A percentile compares a stretch with the other conserved stretches of the same genome.
Conservation (phyloP, 2,329 filamentous ascomycete genomes). For the Xylaria sp. region DNA sequence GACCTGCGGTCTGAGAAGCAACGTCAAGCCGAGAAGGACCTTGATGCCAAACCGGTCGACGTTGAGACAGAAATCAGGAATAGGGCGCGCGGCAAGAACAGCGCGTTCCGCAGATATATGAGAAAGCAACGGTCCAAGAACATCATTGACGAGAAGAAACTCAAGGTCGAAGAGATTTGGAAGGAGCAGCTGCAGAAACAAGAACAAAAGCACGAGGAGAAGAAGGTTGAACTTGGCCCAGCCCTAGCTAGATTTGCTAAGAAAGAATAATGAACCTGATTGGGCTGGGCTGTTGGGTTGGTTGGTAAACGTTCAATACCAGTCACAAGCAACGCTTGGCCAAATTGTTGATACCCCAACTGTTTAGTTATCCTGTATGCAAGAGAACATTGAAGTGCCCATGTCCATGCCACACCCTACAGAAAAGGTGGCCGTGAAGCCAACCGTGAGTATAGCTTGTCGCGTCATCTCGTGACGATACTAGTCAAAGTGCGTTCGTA, state of each 20-base stretch:
- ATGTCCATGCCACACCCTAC: no score
- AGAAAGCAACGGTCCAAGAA: slow-evolving; percentile 92
- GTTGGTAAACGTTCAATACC: neutral
- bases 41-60: slow-evolving; percentile 68
- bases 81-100: slow-evolving; percentile 85
- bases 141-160: slow-evolving; percentile 91
- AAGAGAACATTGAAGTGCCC: no score
- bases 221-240: slow-evolving; percentile 77
- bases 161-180: slow-evolving; percentile 83
- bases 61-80: slow-evolving; percentile 69
- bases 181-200: slow-evolving; percentile 70
- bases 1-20: slow-evolving; percentile 81
- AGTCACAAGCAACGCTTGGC: neutral
- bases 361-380: no score
- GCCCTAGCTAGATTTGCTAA: slow-evolving; percentile 83
- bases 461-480: no score
- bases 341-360: neutral
- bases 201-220: slow-evolving; percentile 63
- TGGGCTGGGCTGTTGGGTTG: neutral
- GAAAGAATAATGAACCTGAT: slow-evolving; percentile 54
- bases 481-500: no score
- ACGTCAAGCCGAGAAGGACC: slow-evolving; percentile 73
- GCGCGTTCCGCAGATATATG: slow-evolving; percentile 82
- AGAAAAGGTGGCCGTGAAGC: no score
- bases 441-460: no score